Conservation (phyloP, 257 asterid genomes). For the Jacaranda mimosifolia region DNA sequence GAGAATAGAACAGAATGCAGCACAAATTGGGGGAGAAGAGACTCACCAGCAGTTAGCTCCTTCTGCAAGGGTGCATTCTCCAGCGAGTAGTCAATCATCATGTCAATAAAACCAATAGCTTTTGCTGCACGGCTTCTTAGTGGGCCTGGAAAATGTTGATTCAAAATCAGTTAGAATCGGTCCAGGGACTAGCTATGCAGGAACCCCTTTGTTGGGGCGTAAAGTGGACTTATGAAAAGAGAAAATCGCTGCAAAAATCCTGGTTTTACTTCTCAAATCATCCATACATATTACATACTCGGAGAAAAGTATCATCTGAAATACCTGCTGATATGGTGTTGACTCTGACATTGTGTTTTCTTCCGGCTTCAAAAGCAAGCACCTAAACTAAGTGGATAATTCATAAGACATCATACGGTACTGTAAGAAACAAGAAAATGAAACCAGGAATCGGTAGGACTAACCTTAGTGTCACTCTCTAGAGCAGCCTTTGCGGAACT, state of each 20-base stretch:
- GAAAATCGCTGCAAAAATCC: no score
- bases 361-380: constrained; percentile 98
- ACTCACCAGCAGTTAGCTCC: constrained; percentile 91
- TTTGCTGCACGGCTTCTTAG: constrained; percentile 99
- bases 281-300: not conserved
- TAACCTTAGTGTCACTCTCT: constrained; percentile 89
- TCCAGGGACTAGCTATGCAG: no score
- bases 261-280: not conserved
- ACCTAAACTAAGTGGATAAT: constrained; percentile 55
- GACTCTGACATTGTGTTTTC: constrained; percentile 78
- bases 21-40: not conserved
- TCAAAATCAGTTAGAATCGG: not conserved
- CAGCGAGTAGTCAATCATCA: constrained; percentile 93
- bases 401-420: constrained; percentile 8
- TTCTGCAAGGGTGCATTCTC: constrained; percentile 96
- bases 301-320: not conserved
- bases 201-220: no score
- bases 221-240: no score
- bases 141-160: constrained; percentile 66
- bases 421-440: not conserved
- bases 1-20: no score
- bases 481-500: constrained; percentile 97
- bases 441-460: constrained; percentile 32
- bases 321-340: constrained; percentile 99
- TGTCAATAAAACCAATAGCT: constrained; percentile 97